phyloP scores from a whole-genome alignment of 1,284 basidiomycete genomes.

The Singerocomus rubriflavus region DNA sequence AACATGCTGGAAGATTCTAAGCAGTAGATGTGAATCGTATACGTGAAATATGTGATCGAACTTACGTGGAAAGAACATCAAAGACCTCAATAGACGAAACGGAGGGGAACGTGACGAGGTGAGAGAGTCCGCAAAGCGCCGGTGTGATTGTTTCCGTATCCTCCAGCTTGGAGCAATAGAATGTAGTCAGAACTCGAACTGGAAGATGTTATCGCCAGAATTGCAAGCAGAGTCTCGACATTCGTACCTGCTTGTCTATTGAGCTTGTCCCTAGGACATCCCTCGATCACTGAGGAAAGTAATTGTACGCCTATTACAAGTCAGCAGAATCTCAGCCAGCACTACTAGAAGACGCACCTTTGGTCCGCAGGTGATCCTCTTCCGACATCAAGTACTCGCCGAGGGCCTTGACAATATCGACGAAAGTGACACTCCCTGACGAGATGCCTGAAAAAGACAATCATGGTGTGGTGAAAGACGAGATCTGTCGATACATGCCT shows the following conservation, averaged over 20 bases:
- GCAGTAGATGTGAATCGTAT: not conserved
- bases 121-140: conserved; percentile 69
- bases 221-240: not conserved
- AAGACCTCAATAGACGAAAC: conserved; percentile 74
- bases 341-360: conserved; percentile 50
- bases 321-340: conserved; percentile 12
- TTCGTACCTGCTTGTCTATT: conserved; percentile 79
- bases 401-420: conserved; percentile 83
- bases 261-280: conserved; percentile 61
- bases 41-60: not conserved
- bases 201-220: conserved; percentile 10
- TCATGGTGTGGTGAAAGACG: conserved; percentile 9
- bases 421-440: conserved; percentile 56
- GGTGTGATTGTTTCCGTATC: conserved; percentile 81
- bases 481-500: conserved; percentile 40
- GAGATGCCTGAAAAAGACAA: conserved; percentile 56
- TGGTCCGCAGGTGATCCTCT: conserved; percentile 73
- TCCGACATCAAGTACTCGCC: conserved; percentile 87
- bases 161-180: conserved; percentile 86
- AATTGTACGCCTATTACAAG: conserved; percentile 70
- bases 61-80: conserved; percentile 69
- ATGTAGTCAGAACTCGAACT: conserved; percentile 82
- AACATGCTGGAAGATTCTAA: conserved; percentile 75
- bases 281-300: conserved; percentile 61
- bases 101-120: conserved; percentile 61